These are phyloP conservation scores for Hsuehochloa calcarea DNA, from an alignment of 176 grass and related monocot genomes.

Conservation along the genomic window DNA sequence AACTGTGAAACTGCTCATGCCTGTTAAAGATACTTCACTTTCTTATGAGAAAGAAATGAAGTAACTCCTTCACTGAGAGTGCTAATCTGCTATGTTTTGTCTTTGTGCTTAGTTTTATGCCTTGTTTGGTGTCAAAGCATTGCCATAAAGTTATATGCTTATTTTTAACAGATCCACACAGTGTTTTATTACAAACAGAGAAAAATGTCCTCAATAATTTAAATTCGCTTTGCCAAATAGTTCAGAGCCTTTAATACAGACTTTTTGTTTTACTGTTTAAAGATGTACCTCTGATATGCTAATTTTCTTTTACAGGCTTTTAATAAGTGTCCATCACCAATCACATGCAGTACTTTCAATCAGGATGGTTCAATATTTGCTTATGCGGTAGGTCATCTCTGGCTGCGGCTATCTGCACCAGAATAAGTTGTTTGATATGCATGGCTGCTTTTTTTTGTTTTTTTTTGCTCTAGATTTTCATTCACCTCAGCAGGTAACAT, in stretches of 20 bases:
- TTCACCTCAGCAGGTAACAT: conserved; percentile 1
- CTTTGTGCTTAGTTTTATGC: background rate
- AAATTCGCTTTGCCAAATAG: background rate
- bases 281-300: conserved; percentile 17
- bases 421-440: background rate
- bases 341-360: conserved; percentile 91
- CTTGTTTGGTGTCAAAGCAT: background rate
- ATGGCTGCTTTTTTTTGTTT: conserved; percentile 18
- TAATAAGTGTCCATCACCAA: conserved; percentile 67
- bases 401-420: conserved; percentile 16
- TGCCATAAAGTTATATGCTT: conserved; percentile 1
- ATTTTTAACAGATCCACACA: background rate
- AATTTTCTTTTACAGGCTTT: conserved; percentile 64
- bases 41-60: background rate
- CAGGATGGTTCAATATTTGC: conserved; percentile 92
- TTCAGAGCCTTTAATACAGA: background rate
- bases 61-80: background rate
- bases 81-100: background rate
- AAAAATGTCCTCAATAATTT: background rate
- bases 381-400: conserved; percentile 65
- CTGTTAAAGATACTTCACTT: conserved; percentile 1
- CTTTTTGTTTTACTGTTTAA: background rate
- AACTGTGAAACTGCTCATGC: background rate
- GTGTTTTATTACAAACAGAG: background rate
- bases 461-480: conserved; percentile 6